Percentiles rank a stretch among this genome's conserved stretches.
These are phyloP conservation scores for Tetrapisispora fleetii DNA, from an alignment of 805 yeast genomes.

Conservation along the genomic window DNA sequence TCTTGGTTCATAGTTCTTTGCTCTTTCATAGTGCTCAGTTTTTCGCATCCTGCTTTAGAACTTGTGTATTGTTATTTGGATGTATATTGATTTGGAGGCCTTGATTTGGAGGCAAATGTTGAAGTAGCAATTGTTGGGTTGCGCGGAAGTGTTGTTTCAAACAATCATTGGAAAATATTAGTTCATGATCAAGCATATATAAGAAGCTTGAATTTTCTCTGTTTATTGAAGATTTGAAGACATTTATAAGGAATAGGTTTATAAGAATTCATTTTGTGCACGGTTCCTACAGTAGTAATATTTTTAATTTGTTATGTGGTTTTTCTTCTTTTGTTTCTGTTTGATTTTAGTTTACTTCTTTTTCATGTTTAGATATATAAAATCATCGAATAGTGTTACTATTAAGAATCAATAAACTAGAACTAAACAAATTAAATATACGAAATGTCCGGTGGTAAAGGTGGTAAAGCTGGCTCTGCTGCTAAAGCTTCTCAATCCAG, in stretches of 20 bases:
- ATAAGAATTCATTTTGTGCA: too few relatives aligned
- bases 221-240: not conserved
- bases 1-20: not conserved
- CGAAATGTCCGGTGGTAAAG: conserved; percentile 59
- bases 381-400: not conserved
- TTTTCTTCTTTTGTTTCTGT: not conserved
- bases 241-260: too few relatives aligned
- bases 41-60: not conserved
- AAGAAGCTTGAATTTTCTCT: not conserved
- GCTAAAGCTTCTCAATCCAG: conserved; percentile 96
- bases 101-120: too few relatives aligned
- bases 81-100: too few relatives aligned
- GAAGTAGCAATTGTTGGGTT: too few relatives aligned
- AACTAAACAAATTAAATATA: conserved; percentile 11
- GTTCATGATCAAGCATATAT: not conserved
- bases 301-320: not conserved
- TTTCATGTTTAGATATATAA: not conserved
- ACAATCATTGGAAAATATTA: too few relatives aligned
- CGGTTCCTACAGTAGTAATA: not conserved
- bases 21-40: not conserved
- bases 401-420: not conserved
- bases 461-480: conserved; percentile 91
- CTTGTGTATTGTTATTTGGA: not conserved
- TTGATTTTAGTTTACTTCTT: not conserved
- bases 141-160: not conserved